Base-by-base conservation (phyloP, 495 filamentous ascomycete species). In the Penicillium longicatenatum region DNA sequence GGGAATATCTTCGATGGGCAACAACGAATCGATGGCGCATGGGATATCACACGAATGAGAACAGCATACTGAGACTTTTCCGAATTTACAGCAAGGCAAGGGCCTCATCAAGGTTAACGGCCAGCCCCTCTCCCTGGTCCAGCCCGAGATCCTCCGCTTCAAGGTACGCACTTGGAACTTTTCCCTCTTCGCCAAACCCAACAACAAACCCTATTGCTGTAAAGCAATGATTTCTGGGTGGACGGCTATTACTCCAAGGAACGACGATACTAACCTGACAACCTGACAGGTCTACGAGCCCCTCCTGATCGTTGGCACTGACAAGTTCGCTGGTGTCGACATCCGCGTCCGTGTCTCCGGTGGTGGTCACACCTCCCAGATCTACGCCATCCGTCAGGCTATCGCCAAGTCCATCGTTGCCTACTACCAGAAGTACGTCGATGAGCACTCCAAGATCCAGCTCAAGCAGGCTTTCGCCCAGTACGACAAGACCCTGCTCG, bases 391-490 rank as follows among this genome's bases (percentile, higher is more conserved):
- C 82, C 92, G 94, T 68, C 94, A 98, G 84, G 93, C 95, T 63
- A 98, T 98, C 78, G 86, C 93, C 79, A 98, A 98, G 85, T 90
- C 89, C 70, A 91, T 96, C 65, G 90, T 98, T 71, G 93, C 94
- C 77, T 98, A 98, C 89, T 98, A 97, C 89, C 94, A 97, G 86
- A 98, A 98, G 84, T 98, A 87, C 82, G 91, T 98, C 77, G 94
- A 98, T 74, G 94, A 98, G 88, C 91, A 98, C 87, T 88, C 89
- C 82, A 98, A 98, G 90, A 98, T 97, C 87, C 83, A 89, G 80
- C 84, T 98, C 67, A 98, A 98, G 90, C 87, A 92, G 77, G 89
- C 89, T 60, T 84, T 98, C 60, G 88, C 89, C 70, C 84, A 89
- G 75, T 98, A 95, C 84, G 94, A 98, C 84, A 88, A 94, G 67